A percentile compares a stretch with the other conserved stretches of the same genome.
Conservation (phyloP, 1,284 basidiomycete genomes). For the Naganishia liquefaciens region DNA sequence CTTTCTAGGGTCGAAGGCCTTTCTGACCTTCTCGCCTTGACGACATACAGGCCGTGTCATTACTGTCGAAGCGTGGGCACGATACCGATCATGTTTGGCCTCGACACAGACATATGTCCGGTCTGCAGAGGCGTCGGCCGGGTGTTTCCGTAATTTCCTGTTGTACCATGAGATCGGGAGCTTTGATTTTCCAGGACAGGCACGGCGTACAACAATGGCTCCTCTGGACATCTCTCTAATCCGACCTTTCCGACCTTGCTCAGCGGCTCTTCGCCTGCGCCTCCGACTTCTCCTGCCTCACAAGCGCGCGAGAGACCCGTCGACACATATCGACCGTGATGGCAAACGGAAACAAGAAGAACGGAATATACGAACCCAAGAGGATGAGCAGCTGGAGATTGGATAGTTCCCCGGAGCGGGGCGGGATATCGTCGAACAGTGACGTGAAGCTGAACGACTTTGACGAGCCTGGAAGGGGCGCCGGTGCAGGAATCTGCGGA, state of each 20-base stretch:
- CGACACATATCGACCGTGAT: constrained; percentile 73
- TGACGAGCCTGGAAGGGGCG: constrained; percentile 2
- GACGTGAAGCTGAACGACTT: constrained; percentile 35
- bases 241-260: not conserved
- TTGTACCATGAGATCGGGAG: not conserved
- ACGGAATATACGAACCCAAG: constrained; percentile 73
- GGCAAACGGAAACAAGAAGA: constrained; percentile 67
- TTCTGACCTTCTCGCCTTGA: not conserved
- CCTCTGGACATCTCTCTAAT: not conserved
- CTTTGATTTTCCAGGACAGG: no score
- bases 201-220: not conserved
- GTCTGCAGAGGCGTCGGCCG: constrained; percentile 30
- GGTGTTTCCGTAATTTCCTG: constrained; percentile 12
- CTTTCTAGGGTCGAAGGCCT: not conserved
- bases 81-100: constrained; percentile 27
- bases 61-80: constrained; percentile 18
- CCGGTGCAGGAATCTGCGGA: constrained; percentile 30
- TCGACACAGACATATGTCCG: constrained; percentile 25
- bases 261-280: not conserved
- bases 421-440: constrained; percentile 23
- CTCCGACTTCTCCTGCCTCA: constrained; percentile 5
- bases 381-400: constrained; percentile 59
- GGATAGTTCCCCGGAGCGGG: constrained; percentile 44
- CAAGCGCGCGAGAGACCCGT: not conserved
- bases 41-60: constrained; percentile 9